Conservation (phyloP, 495 filamentous ascomycete genomes). For the Talaromyces thailandensis region DNA sequence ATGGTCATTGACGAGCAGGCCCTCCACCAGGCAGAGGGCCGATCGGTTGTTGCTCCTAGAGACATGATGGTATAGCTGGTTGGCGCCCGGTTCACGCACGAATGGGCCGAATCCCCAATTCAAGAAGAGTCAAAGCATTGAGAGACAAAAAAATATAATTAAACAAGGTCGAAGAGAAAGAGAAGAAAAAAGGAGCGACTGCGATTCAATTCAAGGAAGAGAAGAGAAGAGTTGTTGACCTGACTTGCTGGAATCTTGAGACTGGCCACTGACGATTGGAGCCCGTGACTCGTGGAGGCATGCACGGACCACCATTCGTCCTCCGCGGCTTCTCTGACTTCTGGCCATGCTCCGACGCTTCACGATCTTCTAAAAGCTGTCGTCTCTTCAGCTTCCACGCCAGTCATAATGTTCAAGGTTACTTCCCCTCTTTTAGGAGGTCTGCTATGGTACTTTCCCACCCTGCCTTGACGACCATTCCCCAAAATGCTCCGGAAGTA, state of each 20-base stretch:
- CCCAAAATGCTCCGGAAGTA: not conserved
- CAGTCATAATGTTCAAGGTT: conserved; percentile 53
- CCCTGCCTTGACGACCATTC: too few relatives aligned
- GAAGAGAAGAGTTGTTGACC: not conserved
- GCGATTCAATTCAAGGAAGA: not conserved
- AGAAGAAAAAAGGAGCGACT: not conserved
- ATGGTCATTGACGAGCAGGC: conserved; percentile 32
- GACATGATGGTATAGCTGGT: conserved; percentile 15
- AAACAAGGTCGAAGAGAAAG: not conserved
- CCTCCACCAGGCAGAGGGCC: conserved; percentile 36
- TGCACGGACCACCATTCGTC: conserved; percentile 1
- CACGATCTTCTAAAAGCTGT: not conserved
- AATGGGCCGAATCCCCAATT: not conserved
- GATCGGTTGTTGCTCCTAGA: conserved; percentile 30
- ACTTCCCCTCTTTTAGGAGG: conserved; percentile 69
- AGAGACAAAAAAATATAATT: not conserved
- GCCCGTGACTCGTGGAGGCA: not conserved
- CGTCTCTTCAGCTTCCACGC: not conserved
- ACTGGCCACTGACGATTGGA: conserved; percentile 1
- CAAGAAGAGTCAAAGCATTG: not conserved
- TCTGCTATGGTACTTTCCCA: conserved; percentile 61
- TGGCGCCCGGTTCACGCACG: conserved; percentile 9
- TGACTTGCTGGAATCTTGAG: not conserved
- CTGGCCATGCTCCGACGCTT: not conserved
- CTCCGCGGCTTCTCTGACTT: not conserved